phyloP scores from a whole-genome alignment of 441 rosid genomes.

The Erodium chrysanthum region DNA sequence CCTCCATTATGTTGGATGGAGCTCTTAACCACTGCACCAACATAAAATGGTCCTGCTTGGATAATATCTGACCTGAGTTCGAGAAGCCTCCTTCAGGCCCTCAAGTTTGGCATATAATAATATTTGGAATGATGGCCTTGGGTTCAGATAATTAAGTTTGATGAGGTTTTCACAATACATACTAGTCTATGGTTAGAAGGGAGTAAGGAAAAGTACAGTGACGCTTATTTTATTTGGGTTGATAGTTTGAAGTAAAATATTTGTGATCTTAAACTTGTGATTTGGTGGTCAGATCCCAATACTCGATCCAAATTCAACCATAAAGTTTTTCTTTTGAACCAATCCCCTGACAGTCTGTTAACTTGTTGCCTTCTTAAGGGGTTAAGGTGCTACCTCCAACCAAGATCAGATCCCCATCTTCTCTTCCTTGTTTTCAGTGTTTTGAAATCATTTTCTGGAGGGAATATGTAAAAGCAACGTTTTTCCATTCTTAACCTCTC shows the following conservation, averaged over 20 bases:
- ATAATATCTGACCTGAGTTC: neutral
- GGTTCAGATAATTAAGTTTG: neutral
- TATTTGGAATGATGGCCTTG: neutral
- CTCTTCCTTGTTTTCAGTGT: neutral
- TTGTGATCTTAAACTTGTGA: neutral
- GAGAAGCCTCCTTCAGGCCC: neutral
- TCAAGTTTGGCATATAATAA: neutral
- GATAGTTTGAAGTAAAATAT: neutral
- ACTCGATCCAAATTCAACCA: neutral
- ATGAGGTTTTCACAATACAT: neutral
- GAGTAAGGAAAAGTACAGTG: neutral
- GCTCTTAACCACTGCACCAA: too few relatives aligned
- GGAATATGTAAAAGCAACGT: neutral
- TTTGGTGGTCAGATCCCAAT: neutral
- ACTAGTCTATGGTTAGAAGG: neutral
- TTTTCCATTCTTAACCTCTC: conserved; percentile 5
- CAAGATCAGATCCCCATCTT: neutral
- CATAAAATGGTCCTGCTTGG: neutral
- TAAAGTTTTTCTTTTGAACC: neutral
- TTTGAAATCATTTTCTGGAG: neutral
- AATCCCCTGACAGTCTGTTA: neutral
- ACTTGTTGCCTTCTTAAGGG: neutral
- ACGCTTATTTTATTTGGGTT: neutral
- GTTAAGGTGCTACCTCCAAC: neutral
- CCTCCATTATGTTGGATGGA: too few relatives aligned